Evolutionary conservation across 2,329 filamentous ascomycete species (phyloP), one percentile per base, ranked within the genome.

Genomic region (Beauveria rudraprayagi): DNA sequence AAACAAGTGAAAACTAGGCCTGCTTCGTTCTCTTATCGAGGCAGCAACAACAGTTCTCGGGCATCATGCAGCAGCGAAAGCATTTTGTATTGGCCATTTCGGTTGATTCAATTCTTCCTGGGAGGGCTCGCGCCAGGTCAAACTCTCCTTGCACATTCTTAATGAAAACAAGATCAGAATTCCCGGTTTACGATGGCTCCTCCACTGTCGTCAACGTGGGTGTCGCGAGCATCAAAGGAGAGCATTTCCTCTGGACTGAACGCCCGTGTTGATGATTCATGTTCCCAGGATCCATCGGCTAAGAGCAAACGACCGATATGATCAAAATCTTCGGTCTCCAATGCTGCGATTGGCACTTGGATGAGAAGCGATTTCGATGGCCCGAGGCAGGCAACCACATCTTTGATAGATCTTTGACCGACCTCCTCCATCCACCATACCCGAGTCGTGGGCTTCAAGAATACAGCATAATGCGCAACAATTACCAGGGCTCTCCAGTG

Each of bases 361-460:
- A 83, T 67, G 16, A 78, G 67, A 73, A 65, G 5, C 66, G 67
- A 78, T 77, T 82, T 37, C 73, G 69, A 0, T 70, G 66, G 3
- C 72, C 75, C 17, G 17, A 37, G 19, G 83, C 64, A 19, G 74
- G 64, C 61, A 67, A 70, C 62, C 67, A 70, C 30, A 84, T 78
- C 61, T 80, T 75, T 5, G 65, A 66, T 10, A 83, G 62, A 81
- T 76, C 17, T 74, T 75, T 80, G 70, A 2, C 74, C 73, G 22
- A 85, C 75, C 24, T 75, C 77, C 3, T 65, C 61, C 59, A 81
- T 70, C 82, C 82, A 85, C 82, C 82, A 85, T 4, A 78, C 65
- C 1, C 63, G 63, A 3, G 64, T 57, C 11, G 72, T 69, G 2
- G 81, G 57, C 67, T 81, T 83, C 56, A 77, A 67, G 60, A 84